These are phyloP conservation scores for Peronospora tabacina DNA, from an alignment of 352 stramenopile genomes.

Conservation along the genomic window DNA sequence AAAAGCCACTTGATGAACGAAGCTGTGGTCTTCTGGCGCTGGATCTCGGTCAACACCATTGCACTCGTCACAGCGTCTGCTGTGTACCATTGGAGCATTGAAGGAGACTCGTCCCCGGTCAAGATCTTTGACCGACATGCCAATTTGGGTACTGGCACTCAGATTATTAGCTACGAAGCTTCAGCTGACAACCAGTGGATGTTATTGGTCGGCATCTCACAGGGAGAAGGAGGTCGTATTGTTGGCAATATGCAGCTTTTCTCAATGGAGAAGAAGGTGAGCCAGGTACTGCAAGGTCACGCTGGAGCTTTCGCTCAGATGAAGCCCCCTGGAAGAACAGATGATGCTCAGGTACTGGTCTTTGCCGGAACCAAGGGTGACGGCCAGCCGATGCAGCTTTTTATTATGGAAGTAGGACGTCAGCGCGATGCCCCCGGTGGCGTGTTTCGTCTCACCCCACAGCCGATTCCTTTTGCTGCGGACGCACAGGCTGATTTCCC, in stretches of 20 bases:
- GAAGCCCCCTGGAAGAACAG: constrained; percentile 90
- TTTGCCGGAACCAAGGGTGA: constrained; percentile 82
- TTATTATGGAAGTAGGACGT: constrained; percentile 98
- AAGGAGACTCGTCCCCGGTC: constrained; percentile 83
- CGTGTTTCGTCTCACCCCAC: constrained; percentile 91
- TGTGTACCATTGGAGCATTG: constrained; percentile 98
- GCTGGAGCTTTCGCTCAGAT: constrained; percentile 95
- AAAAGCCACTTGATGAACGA: constrained; percentile 92
- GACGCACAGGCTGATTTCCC: constrained; percentile 97
- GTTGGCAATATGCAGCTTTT: constrained; percentile 98
- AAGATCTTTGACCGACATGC: constrained; percentile 98
- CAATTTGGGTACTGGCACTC: constrained; percentile 88
- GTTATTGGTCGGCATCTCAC: constrained; percentile 95
- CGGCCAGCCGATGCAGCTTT: constrained; percentile 77
- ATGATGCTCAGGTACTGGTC: constrained; percentile 84
- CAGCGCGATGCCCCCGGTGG: constrained; percentile 92
- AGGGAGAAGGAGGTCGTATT: constrained; percentile 90
- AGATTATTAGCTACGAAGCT: constrained; percentile 99
- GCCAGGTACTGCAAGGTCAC: constrained; percentile 96
- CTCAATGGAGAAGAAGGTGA: constrained; percentile 98
- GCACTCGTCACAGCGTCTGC: constrained; percentile 93
- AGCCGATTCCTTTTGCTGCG: constrained; percentile 92
- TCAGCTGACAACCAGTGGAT: constrained; percentile 97
- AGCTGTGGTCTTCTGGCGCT: constrained; percentile 97
- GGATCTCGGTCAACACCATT: constrained; percentile 95